These are phyloP conservation scores for Coemansia sp. DNA, from an alignment of 192 early-diverging fungal species.

Conservation along the genomic window DNA sequence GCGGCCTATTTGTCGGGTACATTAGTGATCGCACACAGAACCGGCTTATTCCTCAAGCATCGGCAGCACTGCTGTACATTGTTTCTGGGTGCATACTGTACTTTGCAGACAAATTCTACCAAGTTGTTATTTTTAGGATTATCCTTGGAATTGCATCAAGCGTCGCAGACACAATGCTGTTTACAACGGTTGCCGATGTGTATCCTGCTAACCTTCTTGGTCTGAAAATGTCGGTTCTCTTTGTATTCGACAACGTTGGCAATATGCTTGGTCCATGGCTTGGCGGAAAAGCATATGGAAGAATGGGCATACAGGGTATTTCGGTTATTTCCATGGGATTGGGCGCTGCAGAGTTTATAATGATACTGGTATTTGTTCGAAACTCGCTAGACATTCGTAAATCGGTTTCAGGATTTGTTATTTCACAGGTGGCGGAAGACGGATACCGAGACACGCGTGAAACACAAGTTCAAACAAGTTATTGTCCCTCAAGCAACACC, in stretches of 20 bases:
- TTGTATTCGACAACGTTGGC: slow-evolving; percentile 53
- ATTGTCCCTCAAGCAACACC: background rate
- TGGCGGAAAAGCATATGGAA: slow-evolving; percentile 45
- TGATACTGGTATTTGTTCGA: slow-evolving; percentile 41
- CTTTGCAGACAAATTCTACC: slow-evolving; percentile 36
- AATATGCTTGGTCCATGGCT: slow-evolving; percentile 50
- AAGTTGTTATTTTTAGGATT: slow-evolving; percentile 40
- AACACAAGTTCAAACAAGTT: slow-evolving; percentile 9
- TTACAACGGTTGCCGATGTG: slow-evolving; percentile 52
- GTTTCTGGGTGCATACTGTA: slow-evolving; percentile 35
- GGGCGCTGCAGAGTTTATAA: slow-evolving; percentile 27
- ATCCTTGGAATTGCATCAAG: slow-evolving; percentile 46
- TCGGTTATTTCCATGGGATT: slow-evolving; percentile 40
- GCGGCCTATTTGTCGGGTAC: slow-evolving; percentile 34
- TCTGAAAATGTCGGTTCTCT: slow-evolving; percentile 43
- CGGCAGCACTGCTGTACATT: slow-evolving; percentile 33
- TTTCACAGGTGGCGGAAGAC: background rate
- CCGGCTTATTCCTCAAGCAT: slow-evolving; percentile 27
- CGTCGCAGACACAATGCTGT: slow-evolving; percentile 49
- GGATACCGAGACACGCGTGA: background rate
- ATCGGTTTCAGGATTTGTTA: background rate
- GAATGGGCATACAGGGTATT: slow-evolving; percentile 48
- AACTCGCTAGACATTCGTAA: slow-evolving; percentile 47
- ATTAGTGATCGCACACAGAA: slow-evolving; percentile 50
- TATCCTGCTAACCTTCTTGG: slow-evolving; percentile 49